These are phyloP conservation scores for Syzygium aqueum DNA, from an alignment of 345 rosid species.

Conservation along the genomic window DNA sequence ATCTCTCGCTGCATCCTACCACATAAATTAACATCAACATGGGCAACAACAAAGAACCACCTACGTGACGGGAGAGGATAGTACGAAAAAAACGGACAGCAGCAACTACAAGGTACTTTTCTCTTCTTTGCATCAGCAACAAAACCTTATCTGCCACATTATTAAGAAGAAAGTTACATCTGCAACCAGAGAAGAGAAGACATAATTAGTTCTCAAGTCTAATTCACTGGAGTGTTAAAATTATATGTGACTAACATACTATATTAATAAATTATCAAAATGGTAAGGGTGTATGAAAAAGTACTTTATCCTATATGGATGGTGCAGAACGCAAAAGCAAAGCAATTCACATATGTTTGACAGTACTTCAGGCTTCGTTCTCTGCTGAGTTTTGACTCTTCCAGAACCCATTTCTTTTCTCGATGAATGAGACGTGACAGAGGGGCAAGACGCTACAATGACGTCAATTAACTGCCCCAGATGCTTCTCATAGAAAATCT, in stretches of 20 bases:
- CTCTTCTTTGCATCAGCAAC: conserved; percentile 73
- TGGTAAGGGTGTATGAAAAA: conserved; percentile 1
- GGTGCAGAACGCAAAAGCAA: conserved; percentile 93
- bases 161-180: conserved; percentile 85
- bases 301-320: conserved; percentile 92
- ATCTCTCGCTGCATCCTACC: background rate
- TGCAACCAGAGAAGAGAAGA: conserved; percentile 27
- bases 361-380: conserved; percentile 78
- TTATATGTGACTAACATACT: background rate
- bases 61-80: conserved; percentile 71
- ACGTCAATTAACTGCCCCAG: conserved; percentile 81
- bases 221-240: background rate
- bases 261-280: background rate
- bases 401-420: conserved; percentile 33
- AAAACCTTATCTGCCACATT: conserved; percentile 76
- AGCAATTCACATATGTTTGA: conserved; percentile 86
- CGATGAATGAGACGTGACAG: conserved; percentile 21
- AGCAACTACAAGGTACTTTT: conserved; percentile 88
- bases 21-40: background rate
- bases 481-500: conserved; percentile 94
- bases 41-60: conserved; percentile 15
- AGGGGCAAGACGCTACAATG: conserved; percentile 69
- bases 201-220: background rate
- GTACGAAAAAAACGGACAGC: conserved; percentile 93
- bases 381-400: conserved; percentile 32